Percentiles rank a stretch among this genome's conserved stretches.
Conservation (phyloP, 192 early-diverging fungal genomes). For the Podila verticillata region DNA sequence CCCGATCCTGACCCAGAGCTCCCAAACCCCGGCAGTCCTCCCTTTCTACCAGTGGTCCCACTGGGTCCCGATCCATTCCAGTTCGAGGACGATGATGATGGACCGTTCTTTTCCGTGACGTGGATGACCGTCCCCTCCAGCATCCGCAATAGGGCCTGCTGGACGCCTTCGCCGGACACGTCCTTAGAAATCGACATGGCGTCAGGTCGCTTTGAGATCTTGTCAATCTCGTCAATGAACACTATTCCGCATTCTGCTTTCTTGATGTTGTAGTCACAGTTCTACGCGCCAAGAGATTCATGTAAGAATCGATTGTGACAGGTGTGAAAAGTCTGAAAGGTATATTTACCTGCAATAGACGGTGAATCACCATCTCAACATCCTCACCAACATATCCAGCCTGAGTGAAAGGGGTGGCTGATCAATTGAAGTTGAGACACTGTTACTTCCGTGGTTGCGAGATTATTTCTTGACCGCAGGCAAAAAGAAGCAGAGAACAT, state of each 20-base stretch:
- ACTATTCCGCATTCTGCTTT: constrained; percentile 85
- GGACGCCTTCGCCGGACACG: constrained; percentile 90
- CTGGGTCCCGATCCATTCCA: constrained; percentile 14
- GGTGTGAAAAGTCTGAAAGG: no score
- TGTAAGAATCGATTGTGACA: no score
- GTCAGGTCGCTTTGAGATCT: constrained; percentile 82
- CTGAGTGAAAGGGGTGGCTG: constrained; percentile 83
- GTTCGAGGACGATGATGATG: constrained; percentile 38
- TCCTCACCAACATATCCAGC: constrained; percentile 92
- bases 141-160: constrained; percentile 85
- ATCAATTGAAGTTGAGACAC: background rate
- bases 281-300: constrained; percentile 42
- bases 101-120: constrained; percentile 78
- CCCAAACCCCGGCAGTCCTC: constrained; percentile 12
- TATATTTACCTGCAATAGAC: constrained; percentile 78
- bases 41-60: constrained; percentile 13
- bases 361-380: constrained; percentile 83
- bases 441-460: no score
- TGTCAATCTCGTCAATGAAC: constrained; percentile 93
- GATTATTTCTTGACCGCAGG: no score
- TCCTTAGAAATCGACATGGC: constrained; percentile 75
- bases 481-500: background rate
- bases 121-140: constrained; percentile 86
- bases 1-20: background rate
- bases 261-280: constrained; percentile 84